Evolutionary conservation across 2,329 filamentous ascomycete species (phyloP), one percentile per base, ranked within the genome.

Genomic region (Colletotrichum godetiae): DNA sequence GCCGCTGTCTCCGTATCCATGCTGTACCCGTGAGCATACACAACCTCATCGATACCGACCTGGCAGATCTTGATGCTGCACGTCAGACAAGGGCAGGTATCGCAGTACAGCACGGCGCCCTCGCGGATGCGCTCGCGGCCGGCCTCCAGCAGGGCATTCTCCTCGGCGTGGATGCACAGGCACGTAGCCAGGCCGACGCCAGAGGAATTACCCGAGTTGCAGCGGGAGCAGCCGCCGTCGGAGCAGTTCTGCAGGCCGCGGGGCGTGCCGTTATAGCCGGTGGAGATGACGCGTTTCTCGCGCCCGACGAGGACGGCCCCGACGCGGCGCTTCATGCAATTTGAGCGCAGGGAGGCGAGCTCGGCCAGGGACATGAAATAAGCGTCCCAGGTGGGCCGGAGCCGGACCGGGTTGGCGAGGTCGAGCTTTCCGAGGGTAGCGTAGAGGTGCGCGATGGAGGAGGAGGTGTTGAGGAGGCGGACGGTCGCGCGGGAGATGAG

Each of bases 31-130:
- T 97, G 93, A 76, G 92, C 95, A 79, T 98, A 99, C 15, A 99
- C 95, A 15, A 99, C 97, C 86, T 99, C 97, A 55, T 90, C 91
- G 76, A 99, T 98, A 22, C 97, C 97, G 8, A 98, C 95, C 85
- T 99, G 97, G 27, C 95, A 94, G 79, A 99, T 98, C 86, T 99
- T 99, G 86, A 99, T 97, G 79, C 95, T 98, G 83, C 97, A 99
- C 2, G 97, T 99, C 82, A 99, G 86, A 81, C 97, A 99, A 4
- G 97, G 97, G 82, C 97, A 99, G 77, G 95, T 98, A 81, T 98
- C 94, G 83, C 95, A 98, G 84, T 98, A 99, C 31, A 99, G 86
- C 62, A 95, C 93, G 49, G 94, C 91, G 5, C 92, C 94, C 68
- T 94, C 93, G 24, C 94, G 88, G 77, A 99, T 95, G 71, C 97